Conservation (phyloP, 2,329 filamentous ascomycete species). For the Colletotrichum phormii region DNA sequence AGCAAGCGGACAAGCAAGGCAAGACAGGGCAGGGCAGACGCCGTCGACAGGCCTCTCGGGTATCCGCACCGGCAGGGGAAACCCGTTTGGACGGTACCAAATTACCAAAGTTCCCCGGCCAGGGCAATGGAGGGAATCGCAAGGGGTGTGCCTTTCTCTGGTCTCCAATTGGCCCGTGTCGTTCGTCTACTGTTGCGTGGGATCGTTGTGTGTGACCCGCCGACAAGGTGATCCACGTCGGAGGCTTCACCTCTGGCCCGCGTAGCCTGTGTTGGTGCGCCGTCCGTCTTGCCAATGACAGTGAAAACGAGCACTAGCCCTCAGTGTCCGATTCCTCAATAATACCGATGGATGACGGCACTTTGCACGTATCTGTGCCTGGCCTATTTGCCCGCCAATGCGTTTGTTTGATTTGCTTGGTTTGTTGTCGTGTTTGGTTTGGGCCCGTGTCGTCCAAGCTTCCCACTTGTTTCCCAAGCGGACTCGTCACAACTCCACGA, state of each 20-base stretch:
- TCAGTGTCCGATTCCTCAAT: not conserved
- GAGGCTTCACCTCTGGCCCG: constrained; percentile 1
- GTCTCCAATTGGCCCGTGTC: constrained; percentile 10
- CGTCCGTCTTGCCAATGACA: not conserved
- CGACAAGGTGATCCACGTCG: constrained; percentile 32
- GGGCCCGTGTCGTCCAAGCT: constrained; percentile 18
- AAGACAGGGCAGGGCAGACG: not conserved
- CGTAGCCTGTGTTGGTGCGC: not conserved
- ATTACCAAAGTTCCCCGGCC: constrained; percentile 3
- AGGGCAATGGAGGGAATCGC: not conserved
- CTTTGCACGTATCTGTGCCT: constrained; percentile 10
- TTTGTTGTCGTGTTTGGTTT: not conserved
- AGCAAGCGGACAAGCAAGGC: not conserved
- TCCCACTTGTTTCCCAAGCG: constrained; percentile 1
- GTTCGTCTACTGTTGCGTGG: not conserved
- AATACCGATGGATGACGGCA: constrained; percentile 13
- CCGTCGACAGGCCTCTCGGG: not conserved
- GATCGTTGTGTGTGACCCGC: constrained; percentile 4
- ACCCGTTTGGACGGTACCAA: constrained; percentile 16
- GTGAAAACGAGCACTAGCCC: not conserved
- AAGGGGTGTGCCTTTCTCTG: constrained; percentile 2
- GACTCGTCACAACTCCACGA: constrained; percentile 2
- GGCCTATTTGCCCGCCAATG: not conserved
- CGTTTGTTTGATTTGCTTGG: constrained; percentile 5
- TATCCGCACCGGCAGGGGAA: not conserved